Evolutionary conservation across 2,329 filamentous ascomycete genomes (phyloP).

Genomic region (Apiospora sp.): DNA sequence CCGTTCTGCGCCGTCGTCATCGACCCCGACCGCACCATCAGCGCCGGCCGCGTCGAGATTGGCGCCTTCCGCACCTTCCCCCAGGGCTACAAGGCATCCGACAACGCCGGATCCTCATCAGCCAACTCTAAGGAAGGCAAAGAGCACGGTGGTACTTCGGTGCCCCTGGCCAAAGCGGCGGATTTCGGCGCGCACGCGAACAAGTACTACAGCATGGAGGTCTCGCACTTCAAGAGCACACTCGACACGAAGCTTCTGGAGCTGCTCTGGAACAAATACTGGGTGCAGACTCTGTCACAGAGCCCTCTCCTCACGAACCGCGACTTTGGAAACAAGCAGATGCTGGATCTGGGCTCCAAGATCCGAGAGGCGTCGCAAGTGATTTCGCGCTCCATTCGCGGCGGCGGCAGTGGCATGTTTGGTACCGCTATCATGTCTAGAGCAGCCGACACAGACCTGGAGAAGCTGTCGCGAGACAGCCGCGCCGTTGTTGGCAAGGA

Average conservation of each 20-base stretch:
- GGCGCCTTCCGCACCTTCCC: conserved; percentile 95
- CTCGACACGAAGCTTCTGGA: conserved; percentile 88
- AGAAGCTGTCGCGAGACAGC: conserved; percentile 41
- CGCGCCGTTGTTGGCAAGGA: conserved; percentile 44
- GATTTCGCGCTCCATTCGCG: conserved; percentile 44
- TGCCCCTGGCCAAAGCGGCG: conserved; percentile 91
- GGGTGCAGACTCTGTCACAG: conserved; percentile 94
- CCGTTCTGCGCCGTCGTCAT: conserved; percentile 96
- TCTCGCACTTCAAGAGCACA: conserved; percentile 93
- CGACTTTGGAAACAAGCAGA: conserved; percentile 92
- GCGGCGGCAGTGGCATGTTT: conserved; percentile 40
- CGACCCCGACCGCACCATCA: conserved; percentile 94
- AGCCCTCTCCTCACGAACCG: conserved; percentile 90
- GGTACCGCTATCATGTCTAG: background rate
- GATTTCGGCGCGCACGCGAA: conserved; percentile 94
- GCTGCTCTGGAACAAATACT: conserved; percentile 98
- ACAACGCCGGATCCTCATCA: conserved; percentile 25
- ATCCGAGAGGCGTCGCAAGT: conserved; percentile 68
- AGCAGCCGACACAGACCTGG: conserved; percentile 34
- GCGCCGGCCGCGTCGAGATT: conserved; percentile 94
- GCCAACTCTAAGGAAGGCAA: conserved; percentile 26
- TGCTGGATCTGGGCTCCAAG: conserved; percentile 86
- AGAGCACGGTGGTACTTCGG: conserved; percentile 72
- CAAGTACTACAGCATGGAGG: conserved; percentile 89
- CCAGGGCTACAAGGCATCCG: conserved; percentile 68